phyloP scores from a whole-genome alignment of 805 yeast species.

The Myxozyma mucilagina region DNA sequence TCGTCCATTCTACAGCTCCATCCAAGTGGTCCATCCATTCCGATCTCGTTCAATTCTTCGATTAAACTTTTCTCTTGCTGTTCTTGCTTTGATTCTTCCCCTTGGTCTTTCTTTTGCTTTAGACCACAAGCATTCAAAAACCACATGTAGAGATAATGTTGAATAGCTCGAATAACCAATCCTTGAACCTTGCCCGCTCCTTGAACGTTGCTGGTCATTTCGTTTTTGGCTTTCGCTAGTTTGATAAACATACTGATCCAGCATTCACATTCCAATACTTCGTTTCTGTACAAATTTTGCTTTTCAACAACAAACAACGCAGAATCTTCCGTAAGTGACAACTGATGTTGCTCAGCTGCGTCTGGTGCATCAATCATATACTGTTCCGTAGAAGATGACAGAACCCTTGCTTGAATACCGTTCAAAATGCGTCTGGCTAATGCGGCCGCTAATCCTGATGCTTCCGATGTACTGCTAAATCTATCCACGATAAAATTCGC shows the following conservation, averaged over 20 bases:
- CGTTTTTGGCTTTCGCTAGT: neutral
- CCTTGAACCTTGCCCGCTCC: constrained; percentile 7
- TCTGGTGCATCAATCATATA: constrained; percentile 11
- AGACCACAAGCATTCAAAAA: constrained; percentile 1
- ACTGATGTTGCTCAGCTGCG: constrained; percentile 31
- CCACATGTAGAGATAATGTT: constrained; percentile 8
- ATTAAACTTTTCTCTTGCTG: neutral
- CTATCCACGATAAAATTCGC: constrained; percentile 9
- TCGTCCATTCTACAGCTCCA: constrained; percentile 15
- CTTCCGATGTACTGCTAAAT: constrained; percentile 5
- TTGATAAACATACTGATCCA: constrained; percentile 11
- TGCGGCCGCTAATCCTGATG: constrained; percentile 3
- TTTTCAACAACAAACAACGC: constrained; percentile 66
- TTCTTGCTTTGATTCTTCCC: neutral
- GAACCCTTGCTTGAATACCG: neutral
- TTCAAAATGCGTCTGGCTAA: constrained; percentile 3
- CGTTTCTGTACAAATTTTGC: constrained; percentile 64
- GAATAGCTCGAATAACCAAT: constrained; percentile 4
- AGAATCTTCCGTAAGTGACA: constrained; percentile 36
- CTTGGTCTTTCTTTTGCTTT: neutral
- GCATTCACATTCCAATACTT: constrained; percentile 30
- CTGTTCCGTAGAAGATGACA: constrained; percentile 8
- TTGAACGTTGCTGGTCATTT: neutral
- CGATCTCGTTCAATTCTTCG: neutral
- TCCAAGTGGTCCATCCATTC: constrained; percentile 24